These are phyloP conservation scores for Spongospora subterranea DNA, from an alignment of 208 protist genomes.

Conservation along the genomic window DNA sequence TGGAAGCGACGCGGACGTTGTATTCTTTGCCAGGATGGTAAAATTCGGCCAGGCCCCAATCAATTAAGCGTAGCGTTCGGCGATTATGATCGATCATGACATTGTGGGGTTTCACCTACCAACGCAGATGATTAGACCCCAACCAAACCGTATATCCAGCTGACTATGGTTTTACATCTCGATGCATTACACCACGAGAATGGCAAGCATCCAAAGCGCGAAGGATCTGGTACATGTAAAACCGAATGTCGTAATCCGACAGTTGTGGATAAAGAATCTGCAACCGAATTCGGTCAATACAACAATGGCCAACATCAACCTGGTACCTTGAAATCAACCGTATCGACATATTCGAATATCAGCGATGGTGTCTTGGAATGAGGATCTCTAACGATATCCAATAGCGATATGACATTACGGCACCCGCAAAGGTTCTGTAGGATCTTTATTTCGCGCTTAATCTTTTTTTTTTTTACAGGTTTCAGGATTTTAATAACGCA, in stretches of 20 bases:
- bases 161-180: constrained; percentile 88
- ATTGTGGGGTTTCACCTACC: constrained; percentile 92
- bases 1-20: constrained; percentile 97
- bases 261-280: constrained; percentile 92
- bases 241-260: constrained; percentile 95
- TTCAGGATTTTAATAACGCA: constrained; percentile 97
- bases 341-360: constrained; percentile 98
- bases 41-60: constrained; percentile 96
- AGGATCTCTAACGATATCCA: constrained; percentile 95
- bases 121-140: background rate
- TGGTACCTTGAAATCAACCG: constrained; percentile 82
- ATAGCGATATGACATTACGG: constrained; percentile 95
- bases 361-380: constrained; percentile 91
- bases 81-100: constrained; percentile 98
- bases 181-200: constrained; percentile 96
- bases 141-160: background rate
- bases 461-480: constrained; percentile 95
- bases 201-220: constrained; percentile 69
- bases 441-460: constrained; percentile 89
- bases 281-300: constrained; percentile 72
- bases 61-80: constrained; percentile 89
- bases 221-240: constrained; percentile 96
- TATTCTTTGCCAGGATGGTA: constrained; percentile 94
- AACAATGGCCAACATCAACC: background rate
- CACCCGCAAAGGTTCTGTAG: constrained; percentile 96